These are phyloP conservation scores for Infundibulicybe gibba DNA, from an alignment of 768 basidiomycete species.

Conservation along the genomic window DNA sequence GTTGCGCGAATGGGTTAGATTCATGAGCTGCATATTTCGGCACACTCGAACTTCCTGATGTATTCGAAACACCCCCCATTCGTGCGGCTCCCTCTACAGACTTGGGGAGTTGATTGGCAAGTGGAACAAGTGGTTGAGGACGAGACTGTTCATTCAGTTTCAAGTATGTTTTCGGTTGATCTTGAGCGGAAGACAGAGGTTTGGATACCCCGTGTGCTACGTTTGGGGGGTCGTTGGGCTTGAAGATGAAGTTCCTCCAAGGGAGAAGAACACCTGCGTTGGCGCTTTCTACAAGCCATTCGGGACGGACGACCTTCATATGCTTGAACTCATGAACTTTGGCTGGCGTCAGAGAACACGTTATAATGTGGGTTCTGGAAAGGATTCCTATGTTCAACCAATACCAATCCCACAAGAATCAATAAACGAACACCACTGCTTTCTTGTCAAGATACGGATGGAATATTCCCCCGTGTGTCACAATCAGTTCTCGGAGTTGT, in stretches of 20 bases:
- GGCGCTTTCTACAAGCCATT: slow-evolving; percentile 87
- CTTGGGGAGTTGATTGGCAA: background rate
- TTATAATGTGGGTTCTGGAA: slow-evolving; percentile 84
- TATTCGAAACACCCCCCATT: background rate
- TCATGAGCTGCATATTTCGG: slow-evolving; percentile 65
- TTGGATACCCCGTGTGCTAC: slow-evolving; percentile 40
- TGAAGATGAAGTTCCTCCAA: slow-evolving; percentile 74
- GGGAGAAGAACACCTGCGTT: slow-evolving; percentile 63
- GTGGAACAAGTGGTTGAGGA: background rate
- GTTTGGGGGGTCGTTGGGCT: slow-evolving; percentile 44
- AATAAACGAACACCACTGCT: slow-evolving; percentile 55
- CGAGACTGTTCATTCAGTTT: slow-evolving; percentile 9
- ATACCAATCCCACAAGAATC: background rate
- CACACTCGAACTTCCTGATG: slow-evolving; percentile 14
- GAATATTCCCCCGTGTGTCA: slow-evolving; percentile 80
- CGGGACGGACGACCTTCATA: slow-evolving; percentile 87
- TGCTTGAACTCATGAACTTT: slow-evolving; percentile 86
- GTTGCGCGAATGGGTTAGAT: slow-evolving; percentile 71
- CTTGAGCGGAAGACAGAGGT: slow-evolving; percentile 1
- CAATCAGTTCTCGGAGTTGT: slow-evolving; percentile 74
- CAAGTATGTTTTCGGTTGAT: slow-evolving; percentile 30
- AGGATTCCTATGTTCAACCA: background rate
- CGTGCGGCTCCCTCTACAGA: background rate
- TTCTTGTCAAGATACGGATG: slow-evolving; percentile 84
- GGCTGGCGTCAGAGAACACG: slow-evolving; percentile 84